Evolutionary conservation across 2,329 filamentous ascomycete genomes (phyloP), one percentile per base, ranked within the genome.

Genomic region (Arachnopeziza araneosa): DNA sequence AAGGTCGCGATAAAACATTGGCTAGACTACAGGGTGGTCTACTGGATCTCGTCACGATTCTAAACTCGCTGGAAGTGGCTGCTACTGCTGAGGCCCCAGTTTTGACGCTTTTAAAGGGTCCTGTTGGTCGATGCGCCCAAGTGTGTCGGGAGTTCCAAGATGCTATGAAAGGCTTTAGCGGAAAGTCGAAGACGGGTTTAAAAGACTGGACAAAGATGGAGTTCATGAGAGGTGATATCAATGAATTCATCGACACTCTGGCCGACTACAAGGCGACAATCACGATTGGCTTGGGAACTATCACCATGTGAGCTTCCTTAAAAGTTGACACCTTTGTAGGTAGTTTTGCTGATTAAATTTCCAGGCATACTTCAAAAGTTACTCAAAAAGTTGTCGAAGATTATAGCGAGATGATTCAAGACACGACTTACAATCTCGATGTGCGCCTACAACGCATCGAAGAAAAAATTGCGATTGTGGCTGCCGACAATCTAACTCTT

Each of bases 191-290:
- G 60, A 65, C 65, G 2, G 67, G 72, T 23, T 64, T 77, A 66
- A 69, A 63, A 68, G 74, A 77, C 66, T 77, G 74, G 75, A 61
- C 70, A 60, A 75, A 70, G 66, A 70, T 77, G 72, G 74, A 76
- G 63, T 76, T 76, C 48, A 76, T 71, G 72, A 71, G 65, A 68
- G 73, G 73, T 24, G 66, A 74, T 58, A 75, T 77, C 60, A 75
- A 73, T 57, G 70, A 73, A 53, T 76, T 76, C 62, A 75, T 75
- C 55, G 73, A 76, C 48, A 71, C 68, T 50, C 61, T 77, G 26
- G 68, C 67, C 50, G 70, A 69, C 21, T 77, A 77, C 57, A 77
- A 77, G 63, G 69, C 71, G 56, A 77, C 74, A 1, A 76, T 77
- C 50, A 68, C 70, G 8, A 68, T 76, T 23, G 70, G 70, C 44